Base-by-base conservation (phyloP, 345 rosid genomes). In the Hypericum perforatum region DNA sequence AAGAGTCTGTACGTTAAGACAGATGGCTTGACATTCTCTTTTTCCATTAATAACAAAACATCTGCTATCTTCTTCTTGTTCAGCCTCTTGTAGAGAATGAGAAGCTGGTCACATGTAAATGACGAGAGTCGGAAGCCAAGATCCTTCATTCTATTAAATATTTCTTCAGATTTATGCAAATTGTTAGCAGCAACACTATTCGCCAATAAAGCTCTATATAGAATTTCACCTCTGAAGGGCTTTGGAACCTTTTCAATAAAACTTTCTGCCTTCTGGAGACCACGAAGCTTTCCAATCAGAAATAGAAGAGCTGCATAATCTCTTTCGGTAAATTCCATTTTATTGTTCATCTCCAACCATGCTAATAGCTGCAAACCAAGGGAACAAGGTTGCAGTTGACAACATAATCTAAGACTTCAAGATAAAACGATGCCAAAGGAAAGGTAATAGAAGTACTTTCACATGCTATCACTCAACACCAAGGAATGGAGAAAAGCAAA, bases 1-100 rank as follows among this genome's bases (percentile, higher is more conserved):
- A 65, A 49, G n/a, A 65, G 49, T 32, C 47, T 65, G 63, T 46
- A 65, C 5, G 63, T 65, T 11, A 58, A 16, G 13, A 38, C 29
- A 5, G 63, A 58, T 1, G 68, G 58, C 47, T 57, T 57, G 36
- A 63, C 41, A 16, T 57, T 44, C 22, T 50, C 14, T 5, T 38
- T 22, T 41, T 51, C 41, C 68, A 63, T 63, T 8, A 12, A 41
- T 13, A 29, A 32, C 4, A 63, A 44, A 7, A 65, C 48, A 37
- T 53, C 39, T 7, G 49, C 44, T 14, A 65, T 59, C 38, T 12
- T 46, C 42, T 47, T 48, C 49, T 9, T 65, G 39, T 42, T 43
- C 8, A 45, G 14, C 40, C 32, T 65, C 40, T 53, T 58, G 54
- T 65, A 58, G 44, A 65, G 63, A 13, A 65, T 37, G 40, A 64